Conservation (phyloP, 768 basidiomycete species). For the Xerocomellus amylosporus region DNA sequence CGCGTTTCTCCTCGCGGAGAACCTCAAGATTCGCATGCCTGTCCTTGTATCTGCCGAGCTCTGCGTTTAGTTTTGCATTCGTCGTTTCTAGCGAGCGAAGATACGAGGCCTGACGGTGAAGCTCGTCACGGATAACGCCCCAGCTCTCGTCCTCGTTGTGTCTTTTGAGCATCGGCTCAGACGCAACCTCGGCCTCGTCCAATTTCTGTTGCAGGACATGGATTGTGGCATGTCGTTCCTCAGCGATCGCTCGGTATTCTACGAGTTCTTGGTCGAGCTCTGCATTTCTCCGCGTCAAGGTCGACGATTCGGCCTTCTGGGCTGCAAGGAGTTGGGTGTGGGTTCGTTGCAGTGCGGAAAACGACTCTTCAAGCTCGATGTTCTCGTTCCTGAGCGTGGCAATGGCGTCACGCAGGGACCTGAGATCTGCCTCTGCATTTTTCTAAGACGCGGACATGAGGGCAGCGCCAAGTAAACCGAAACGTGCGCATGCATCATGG, state of each 20-base stretch:
- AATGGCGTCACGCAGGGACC: conserved; percentile 48
- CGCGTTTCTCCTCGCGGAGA: conserved; percentile 69
- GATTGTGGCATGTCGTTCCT: conserved; percentile 40
- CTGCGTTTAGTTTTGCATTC: conserved; percentile 54
- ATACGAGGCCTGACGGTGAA: conserved; percentile 63
- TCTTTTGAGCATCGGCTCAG: conserved; percentile 28
- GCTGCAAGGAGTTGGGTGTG: conserved; percentile 49
- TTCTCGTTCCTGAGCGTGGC: conserved; percentile 53
- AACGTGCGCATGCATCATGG: background rate
- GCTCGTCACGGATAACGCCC: conserved; percentile 62
- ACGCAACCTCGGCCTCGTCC: conserved; percentile 41
- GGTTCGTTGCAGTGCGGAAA: conserved; percentile 45
- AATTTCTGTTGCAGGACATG: conserved; percentile 47
- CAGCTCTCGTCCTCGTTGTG: conserved; percentile 53
- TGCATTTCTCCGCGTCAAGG: conserved; percentile 44
- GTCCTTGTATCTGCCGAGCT: conserved; percentile 53
- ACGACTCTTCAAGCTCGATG: conserved; percentile 58
- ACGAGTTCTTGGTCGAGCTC: conserved; percentile 49
- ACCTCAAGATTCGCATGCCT: conserved; percentile 64
- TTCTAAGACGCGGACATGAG: conserved; percentile 32
- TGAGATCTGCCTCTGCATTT: conserved; percentile 50
- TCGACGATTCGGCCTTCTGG: conserved; percentile 50
- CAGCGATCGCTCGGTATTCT: conserved; percentile 40
- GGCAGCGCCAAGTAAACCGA: background rate
- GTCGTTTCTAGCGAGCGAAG: conserved; percentile 56